phyloP scores from a whole-genome alignment of 345 rosid species.

The Pseudoturritis turrita region DNA sequence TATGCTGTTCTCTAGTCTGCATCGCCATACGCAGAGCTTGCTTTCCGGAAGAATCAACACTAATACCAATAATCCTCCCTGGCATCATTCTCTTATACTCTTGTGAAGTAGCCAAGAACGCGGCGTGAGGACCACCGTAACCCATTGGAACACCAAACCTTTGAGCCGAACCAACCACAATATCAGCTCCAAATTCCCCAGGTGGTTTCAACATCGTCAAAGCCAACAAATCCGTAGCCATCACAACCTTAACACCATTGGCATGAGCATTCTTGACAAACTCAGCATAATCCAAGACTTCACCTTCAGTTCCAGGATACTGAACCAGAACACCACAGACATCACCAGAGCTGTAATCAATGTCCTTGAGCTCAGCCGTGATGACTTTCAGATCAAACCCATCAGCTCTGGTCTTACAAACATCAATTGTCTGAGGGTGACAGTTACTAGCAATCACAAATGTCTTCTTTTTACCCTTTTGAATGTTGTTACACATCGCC shows the following conservation, averaged over 20 bases:
- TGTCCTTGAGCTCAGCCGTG: constrained; percentile 67
- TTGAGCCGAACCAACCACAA: constrained; percentile 93
- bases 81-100: constrained; percentile 99
- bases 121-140: constrained; percentile 98
- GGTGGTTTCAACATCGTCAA: constrained; percentile 95
- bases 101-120: constrained; percentile 93
- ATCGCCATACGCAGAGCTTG: constrained; percentile 96
- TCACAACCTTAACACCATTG: constrained; percentile 91
- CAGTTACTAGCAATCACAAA: constrained; percentile 79
- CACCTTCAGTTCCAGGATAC: constrained; percentile 97
- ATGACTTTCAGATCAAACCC: constrained; percentile 83
- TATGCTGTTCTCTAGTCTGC: constrained; percentile 99
- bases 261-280: constrained; percentile 89
- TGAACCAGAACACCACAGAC: constrained; percentile 97
- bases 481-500: constrained; percentile 96
- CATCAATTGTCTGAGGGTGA: constrained; percentile 93
- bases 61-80: constrained; percentile 88
- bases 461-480: constrained; percentile 89
- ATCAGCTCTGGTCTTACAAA: constrained; percentile 85
- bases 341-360: constrained; percentile 73
- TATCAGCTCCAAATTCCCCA: constrained; percentile 91
- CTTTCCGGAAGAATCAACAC: constrained; percentile 93
- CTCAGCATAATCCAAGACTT: constrained; percentile 80
- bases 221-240: constrained; percentile 92
- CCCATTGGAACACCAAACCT: constrained; percentile 99